A percentile compares a stretch with the other conserved stretches of the same genome.
phyloP scores from a whole-genome alignment of 163 green algal genomes.

The Scenedesmus sp. region DNA sequence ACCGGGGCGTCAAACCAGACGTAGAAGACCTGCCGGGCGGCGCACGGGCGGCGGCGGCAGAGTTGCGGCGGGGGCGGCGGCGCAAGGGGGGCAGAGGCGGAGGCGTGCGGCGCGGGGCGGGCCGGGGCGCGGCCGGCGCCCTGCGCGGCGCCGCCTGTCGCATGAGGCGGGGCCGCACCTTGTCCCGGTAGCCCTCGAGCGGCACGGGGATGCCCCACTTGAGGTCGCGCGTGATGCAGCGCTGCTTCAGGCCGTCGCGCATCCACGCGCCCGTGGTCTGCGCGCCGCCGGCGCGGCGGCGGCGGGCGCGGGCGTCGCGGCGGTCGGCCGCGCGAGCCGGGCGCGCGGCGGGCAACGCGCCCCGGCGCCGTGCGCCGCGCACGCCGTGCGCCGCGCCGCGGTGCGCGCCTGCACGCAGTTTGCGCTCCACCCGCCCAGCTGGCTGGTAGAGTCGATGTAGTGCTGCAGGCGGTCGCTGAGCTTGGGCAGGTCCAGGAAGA shows the following conservation, averaged over 20 bases:
- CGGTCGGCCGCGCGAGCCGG: neutral
- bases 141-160: neutral
- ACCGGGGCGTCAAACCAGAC: conserved; percentile 99
- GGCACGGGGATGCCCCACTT: conserved; percentile 97
- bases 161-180: conserved; percentile 71
- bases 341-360: neutral
- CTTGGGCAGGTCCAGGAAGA: conserved; percentile 95
- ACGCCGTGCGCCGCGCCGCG: neutral
- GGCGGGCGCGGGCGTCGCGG: too few relatives aligned
- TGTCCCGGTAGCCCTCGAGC: conserved; percentile 86
- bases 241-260: conserved; percentile 91
- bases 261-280: conserved; percentile 94
- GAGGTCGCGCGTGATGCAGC: conserved; percentile 98
- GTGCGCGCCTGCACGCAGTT: conserved; percentile 87
- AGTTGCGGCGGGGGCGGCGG: too few relatives aligned
- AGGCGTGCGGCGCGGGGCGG: too few relatives aligned
- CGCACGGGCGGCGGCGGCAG: too few relatives aligned
- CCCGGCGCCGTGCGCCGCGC: neutral
- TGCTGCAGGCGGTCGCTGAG: conserved; percentile 56
- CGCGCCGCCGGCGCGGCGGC: too few relatives aligned
- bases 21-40: conserved; percentile 86
- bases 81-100: too few relatives aligned
- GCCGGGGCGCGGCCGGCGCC: too few relatives aligned
- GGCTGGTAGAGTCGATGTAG: conserved; percentile 38
- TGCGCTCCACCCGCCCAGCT: conserved; percentile 85